These are phyloP conservation scores for Brassica balearica DNA, from an alignment of 441 rosid genomes.

Conservation along the genomic window DNA sequence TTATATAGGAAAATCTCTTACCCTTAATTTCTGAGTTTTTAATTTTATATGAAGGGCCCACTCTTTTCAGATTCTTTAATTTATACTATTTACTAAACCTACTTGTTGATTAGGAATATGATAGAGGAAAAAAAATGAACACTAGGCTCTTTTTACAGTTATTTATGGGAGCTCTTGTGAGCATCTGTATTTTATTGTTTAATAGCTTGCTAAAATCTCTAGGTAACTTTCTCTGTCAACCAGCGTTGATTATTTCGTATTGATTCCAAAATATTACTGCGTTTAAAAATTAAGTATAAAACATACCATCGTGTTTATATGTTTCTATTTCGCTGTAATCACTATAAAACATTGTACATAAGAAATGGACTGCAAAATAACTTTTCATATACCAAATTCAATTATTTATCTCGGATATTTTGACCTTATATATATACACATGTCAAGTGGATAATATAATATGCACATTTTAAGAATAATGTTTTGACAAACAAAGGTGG, in stretches of 20 bases:
- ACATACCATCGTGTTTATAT: background rate
- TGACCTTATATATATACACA: background rate
- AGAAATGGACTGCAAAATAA: background rate
- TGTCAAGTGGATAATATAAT: conserved; percentile 27
- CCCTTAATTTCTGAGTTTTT: conserved; percentile 13
- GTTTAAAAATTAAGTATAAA: background rate
- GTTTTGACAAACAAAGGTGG: conserved; percentile 20
- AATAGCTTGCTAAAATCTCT: background rate
- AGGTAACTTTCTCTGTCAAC: background rate
- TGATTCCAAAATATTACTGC: background rate
- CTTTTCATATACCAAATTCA: background rate
- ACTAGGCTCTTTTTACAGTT: conserved; percentile 8
- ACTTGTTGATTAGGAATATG: conserved; percentile 2
- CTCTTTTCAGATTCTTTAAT: conserved; percentile 29
- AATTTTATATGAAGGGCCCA: conserved; percentile 19
- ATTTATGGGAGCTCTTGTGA: background rate
- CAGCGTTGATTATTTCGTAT: background rate
- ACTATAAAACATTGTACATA: background rate
- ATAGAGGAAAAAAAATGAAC: background rate
- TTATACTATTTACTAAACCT: background rate
- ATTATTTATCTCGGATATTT: background rate
- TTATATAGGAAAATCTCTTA: conserved; percentile 40
- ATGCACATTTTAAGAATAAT: conserved; percentile 4
- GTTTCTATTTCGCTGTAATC: background rate
- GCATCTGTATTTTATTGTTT: background rate